These are phyloP conservation scores for Trifolium subterraneum DNA, from an alignment of 306 rosid species.

Conservation along the genomic window DNA sequence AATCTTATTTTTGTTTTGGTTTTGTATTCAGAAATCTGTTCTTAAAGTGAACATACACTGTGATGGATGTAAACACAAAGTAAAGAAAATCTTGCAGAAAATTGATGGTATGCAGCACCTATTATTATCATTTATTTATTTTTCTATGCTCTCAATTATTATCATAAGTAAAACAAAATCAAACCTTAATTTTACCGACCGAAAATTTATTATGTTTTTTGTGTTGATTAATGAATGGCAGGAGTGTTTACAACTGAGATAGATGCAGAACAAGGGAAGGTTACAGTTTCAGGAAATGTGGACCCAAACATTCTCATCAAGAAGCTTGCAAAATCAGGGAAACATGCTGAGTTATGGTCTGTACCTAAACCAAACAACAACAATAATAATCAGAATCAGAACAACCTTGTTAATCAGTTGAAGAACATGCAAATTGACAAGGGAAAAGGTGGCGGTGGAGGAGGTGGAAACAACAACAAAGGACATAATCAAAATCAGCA, in stretches of 20 bases:
- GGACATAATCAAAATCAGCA: constrained; percentile 45
- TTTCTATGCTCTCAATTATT: neutral
- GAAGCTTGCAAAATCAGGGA: constrained; percentile 89
- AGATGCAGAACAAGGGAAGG: constrained; percentile 93
- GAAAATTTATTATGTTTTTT: neutral
- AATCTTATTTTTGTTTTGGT: constrained; percentile 50
- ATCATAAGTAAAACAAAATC: neutral
- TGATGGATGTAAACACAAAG: constrained; percentile 94
- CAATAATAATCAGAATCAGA: constrained; percentile 36
- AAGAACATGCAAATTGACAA: constrained; percentile 71
- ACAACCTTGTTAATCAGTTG: constrained; percentile 59
- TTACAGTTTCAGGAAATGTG: constrained; percentile 84
- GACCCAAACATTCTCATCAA: constrained; percentile 83
- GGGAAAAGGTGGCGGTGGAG: constrained; percentile 61
- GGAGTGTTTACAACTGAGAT: constrained; percentile 89
- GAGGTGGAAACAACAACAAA: constrained; percentile 55
- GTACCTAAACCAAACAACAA: constrained; percentile 57
- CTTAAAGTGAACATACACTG: constrained; percentile 97
- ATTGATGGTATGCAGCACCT: constrained; percentile 72
- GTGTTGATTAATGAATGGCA: constrained; percentile 36
- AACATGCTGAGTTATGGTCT: constrained; percentile 87
- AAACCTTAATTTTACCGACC: neutral
- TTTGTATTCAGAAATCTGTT: constrained; percentile 84
- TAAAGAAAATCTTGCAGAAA: constrained; percentile 91
- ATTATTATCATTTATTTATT: neutral